A percentile compares a stretch with the other conserved stretches of the same genome.
These are phyloP conservation scores for Cylindrodendrum hubeiense DNA, from an alignment of 2,329 filamentous ascomycete genomes.

Conservation along the genomic window DNA sequence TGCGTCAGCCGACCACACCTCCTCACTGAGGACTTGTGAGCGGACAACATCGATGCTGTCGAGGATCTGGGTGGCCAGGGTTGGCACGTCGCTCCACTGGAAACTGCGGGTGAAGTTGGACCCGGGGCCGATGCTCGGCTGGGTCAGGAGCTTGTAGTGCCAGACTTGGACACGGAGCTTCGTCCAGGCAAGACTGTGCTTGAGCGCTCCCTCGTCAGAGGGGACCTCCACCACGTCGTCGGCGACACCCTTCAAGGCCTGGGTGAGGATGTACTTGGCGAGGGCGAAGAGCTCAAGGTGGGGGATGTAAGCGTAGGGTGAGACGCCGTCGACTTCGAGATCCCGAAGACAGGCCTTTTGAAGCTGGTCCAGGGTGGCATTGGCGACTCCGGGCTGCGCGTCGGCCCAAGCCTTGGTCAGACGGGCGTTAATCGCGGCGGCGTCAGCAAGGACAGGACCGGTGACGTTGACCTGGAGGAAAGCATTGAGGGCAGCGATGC, in stretches of 20 bases:
- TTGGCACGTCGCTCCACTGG: conserved; percentile 71
- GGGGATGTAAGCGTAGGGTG: conserved; percentile 86
- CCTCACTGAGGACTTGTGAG: conserved; percentile 49
- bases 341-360: conserved; percentile 72
- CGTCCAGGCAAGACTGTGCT: conserved; percentile 66
- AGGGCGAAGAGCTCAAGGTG: conserved; percentile 86
- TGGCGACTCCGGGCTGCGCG: conserved; percentile 20
- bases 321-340: conserved; percentile 85
- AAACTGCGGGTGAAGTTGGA: conserved; percentile 68
- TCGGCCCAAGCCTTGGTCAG: conserved; percentile 56
- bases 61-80: conserved; percentile 64
- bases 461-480: conserved; percentile 92
- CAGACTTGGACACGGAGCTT: conserved; percentile 80
- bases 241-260: conserved; percentile 35
- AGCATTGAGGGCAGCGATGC: conserved; percentile 68
- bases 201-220: conserved; percentile 55
- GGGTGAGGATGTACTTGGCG: conserved; percentile 66
- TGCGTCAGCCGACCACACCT: conserved; percentile 52
- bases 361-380: conserved; percentile 52
- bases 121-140: conserved; percentile 66
- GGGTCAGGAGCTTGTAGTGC: conserved; percentile 71
- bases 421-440: conserved; percentile 47
- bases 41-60: conserved; percentile 58
- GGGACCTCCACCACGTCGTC: conserved; percentile 42
- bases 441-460: conserved; percentile 76